Percentiles rank a stretch among this genome's conserved stretches.
These are phyloP conservation scores for Erodium chrysanthum DNA, from an alignment of 441 rosid species.

Conservation along the genomic window DNA sequence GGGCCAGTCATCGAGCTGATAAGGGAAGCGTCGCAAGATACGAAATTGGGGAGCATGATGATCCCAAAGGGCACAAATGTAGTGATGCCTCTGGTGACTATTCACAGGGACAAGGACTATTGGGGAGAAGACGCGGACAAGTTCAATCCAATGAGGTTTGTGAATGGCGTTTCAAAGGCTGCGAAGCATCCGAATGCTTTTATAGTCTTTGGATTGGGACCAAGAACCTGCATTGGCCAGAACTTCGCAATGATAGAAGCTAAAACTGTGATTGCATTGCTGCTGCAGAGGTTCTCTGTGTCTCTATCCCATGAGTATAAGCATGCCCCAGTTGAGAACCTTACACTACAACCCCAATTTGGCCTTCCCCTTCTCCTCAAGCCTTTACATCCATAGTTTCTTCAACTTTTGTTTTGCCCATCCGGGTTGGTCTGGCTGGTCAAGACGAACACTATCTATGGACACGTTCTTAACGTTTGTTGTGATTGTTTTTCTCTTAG, in stretches of 20 bases:
- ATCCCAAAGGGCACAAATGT: slow-evolving; percentile 35
- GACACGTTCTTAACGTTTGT: no score
- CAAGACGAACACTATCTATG: no score
- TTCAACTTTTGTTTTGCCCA: neutral
- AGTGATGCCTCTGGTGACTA: slow-evolving; percentile 26
- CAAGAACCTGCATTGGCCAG: slow-evolving; percentile 45
- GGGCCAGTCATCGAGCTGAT: slow-evolving; percentile 26
- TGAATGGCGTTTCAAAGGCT: slow-evolving; percentile 33
- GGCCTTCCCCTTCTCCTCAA: slow-evolving; percentile 33
- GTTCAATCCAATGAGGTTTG: slow-evolving; percentile 42
- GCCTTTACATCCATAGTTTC: slow-evolving; percentile 6
- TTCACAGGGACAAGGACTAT: slow-evolving; percentile 34
- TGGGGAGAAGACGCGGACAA: slow-evolving; percentile 52
- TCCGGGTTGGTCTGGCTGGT: no score
- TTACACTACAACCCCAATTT: slow-evolving; percentile 30
- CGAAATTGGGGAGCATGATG: slow-evolving; percentile 28
- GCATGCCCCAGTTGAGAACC: slow-evolving; percentile 29
- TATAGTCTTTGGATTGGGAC: slow-evolving; percentile 39
- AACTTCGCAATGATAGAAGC: slow-evolving; percentile 38
- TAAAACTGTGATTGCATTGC: slow-evolving; percentile 31
- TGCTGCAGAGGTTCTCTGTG: slow-evolving; percentile 36
- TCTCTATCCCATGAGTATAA: slow-evolving; percentile 30
- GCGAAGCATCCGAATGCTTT: slow-evolving; percentile 38
- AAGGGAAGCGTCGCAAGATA: slow-evolving; percentile 29
- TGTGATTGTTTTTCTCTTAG: no score